Conservation (phyloP, 2,329 filamentous ascomycete species). For the Didymella pomorum region DNA sequence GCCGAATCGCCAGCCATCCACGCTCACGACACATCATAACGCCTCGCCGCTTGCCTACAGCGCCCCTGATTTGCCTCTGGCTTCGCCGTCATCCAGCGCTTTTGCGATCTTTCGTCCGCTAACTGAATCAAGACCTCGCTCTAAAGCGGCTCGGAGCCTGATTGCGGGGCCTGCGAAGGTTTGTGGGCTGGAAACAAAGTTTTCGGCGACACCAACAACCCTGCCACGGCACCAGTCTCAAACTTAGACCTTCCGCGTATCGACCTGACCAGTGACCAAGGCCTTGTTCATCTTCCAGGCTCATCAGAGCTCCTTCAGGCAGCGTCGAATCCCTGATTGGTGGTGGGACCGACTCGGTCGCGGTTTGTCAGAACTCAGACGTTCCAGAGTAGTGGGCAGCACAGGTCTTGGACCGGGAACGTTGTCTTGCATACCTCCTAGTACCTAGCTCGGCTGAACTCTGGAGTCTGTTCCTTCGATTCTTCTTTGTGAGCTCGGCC, state of each 20-base stretch:
- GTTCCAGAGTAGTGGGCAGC: constrained; percentile 35
- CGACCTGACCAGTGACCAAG: constrained; percentile 18
- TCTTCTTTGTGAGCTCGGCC: constrained; percentile 36
- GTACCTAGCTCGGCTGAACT: constrained; percentile 45
- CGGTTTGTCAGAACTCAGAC: constrained; percentile 31
- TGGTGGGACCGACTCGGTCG: constrained; percentile 11
- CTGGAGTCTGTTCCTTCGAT: constrained; percentile 30
- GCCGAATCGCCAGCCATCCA: constrained; percentile 13
- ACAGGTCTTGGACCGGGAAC: constrained; percentile 37
- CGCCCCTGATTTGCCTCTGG: background rate
- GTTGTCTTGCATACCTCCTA: constrained; percentile 40
- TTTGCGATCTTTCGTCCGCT: constrained; percentile 21
- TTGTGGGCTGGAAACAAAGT: constrained; percentile 47
- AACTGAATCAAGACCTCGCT: constrained; percentile 25
- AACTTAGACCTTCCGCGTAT: constrained; percentile 40
- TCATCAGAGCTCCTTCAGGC: constrained; percentile 30
- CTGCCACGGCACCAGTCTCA: constrained; percentile 51
- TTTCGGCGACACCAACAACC: constrained; percentile 45
- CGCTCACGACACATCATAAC: constrained; percentile 24
- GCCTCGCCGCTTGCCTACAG: background rate
- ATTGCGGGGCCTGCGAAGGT: constrained; percentile 39
- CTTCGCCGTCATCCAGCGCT: constrained; percentile 19
- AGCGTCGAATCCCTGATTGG: constrained; percentile 31
- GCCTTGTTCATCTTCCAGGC: constrained; percentile 43
- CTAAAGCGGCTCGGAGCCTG: constrained; percentile 38